Evolutionary conservation across 495 filamentous ascomycete genomes (phyloP).

Genomic region (Xylaria castorea): DNA sequence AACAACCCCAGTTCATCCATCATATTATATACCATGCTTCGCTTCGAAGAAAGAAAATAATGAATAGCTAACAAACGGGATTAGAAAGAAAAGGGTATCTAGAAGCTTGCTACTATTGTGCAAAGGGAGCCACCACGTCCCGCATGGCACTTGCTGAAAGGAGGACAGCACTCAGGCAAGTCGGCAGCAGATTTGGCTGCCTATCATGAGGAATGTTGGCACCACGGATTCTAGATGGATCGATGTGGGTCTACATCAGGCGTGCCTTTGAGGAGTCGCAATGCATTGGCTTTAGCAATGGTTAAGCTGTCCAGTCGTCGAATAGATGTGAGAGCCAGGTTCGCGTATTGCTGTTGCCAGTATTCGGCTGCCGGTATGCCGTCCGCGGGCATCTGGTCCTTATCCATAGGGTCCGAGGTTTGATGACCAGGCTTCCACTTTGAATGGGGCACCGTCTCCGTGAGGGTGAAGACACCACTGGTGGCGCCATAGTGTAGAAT

Average conservation of each 20-base stretch:
- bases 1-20: not conserved
- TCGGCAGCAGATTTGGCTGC: not conserved
- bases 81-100: conserved; percentile 20
- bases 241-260: conserved; percentile 28
- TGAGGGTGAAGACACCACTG: conserved; percentile 52
- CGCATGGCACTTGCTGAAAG: conserved; percentile 14
- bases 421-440: conserved; percentile 42
- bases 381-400: conserved; percentile 34
- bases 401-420: conserved; percentile 28
- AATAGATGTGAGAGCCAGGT: conserved; percentile 35
- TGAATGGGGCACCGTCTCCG: conserved; percentile 52
- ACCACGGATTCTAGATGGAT: conserved; percentile 5
- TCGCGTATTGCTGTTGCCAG: conserved; percentile 50
- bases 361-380: conserved; percentile 43
- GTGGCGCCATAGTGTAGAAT: conserved; percentile 53
- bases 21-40: conserved; percentile 21
- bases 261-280: conserved; percentile 24
- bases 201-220: not conserved
- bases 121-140: conserved; percentile 14
- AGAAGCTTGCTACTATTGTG: conserved; percentile 1
- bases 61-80: not conserved
- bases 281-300: conserved; percentile 21
- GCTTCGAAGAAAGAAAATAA: not conserved
- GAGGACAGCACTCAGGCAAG: conserved; percentile 7
- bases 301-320: conserved; percentile 24